phyloP scores from a whole-genome alignment of 2,329 filamentous ascomycete genomes.

The Davidsoniella australis region DNA sequence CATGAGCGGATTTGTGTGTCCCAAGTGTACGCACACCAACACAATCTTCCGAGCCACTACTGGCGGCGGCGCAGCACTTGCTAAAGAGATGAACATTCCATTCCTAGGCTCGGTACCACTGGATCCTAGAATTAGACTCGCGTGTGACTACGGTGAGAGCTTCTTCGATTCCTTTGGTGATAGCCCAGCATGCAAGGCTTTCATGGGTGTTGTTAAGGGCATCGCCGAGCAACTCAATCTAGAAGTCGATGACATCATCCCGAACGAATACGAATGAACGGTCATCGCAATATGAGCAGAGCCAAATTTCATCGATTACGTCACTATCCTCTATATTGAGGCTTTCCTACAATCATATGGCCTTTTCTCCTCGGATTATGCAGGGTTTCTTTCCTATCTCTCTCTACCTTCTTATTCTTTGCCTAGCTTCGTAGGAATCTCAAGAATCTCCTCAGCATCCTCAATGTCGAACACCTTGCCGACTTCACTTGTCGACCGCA shows the following conservation, averaged over 20 bases:
- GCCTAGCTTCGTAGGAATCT: constrained; percentile 52
- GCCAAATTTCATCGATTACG: not conserved
- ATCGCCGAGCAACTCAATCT: constrained; percentile 51
- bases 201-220: constrained; percentile 62
- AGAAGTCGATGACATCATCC: constrained; percentile 35
- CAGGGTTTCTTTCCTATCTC: not conserved
- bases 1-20: constrained; percentile 94
- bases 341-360: not conserved
- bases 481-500: constrained; percentile 87
- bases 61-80: constrained; percentile 65
- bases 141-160: constrained; percentile 93
- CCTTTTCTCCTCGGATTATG: not conserved
- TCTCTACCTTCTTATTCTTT: constrained; percentile 15
- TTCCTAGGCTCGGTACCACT: constrained; percentile 83
- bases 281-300: not conserved
- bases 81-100: constrained; percentile 71
- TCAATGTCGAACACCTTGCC: constrained; percentile 73
- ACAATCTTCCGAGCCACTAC: constrained; percentile 88
- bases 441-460: constrained; percentile 61
- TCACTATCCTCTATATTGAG: not conserved
- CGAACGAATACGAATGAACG: constrained; percentile 18
- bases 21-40: constrained; percentile 64
- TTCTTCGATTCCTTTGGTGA: constrained; percentile 91
- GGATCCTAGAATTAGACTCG: constrained; percentile 87
- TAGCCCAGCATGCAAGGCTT: constrained; percentile 71